phyloP scores from a whole-genome alignment of 495 filamentous ascomycete species.

The Neurospora intermedia region DNA sequence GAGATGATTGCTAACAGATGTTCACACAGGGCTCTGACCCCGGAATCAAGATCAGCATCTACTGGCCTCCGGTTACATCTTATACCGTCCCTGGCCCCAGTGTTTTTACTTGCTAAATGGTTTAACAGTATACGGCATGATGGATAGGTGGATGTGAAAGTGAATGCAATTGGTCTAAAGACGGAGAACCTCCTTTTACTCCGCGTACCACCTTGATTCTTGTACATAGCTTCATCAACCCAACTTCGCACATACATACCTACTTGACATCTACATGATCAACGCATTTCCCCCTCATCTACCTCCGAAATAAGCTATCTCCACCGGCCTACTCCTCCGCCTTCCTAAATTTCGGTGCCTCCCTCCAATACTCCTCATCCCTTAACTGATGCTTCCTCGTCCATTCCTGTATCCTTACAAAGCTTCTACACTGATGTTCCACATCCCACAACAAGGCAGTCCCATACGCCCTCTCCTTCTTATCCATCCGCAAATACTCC shows the following conservation, averaged over 20 bases:
- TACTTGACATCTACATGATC: background rate
- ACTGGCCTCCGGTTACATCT: conserved; percentile 28
- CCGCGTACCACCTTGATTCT: background rate
- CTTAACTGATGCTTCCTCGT: background rate
- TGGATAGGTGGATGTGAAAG: background rate
- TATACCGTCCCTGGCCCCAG: conserved; percentile 30
- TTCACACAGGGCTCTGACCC: conserved; percentile 23
- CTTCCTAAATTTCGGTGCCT: background rate
- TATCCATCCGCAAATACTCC: background rate
- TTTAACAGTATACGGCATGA: background rate
- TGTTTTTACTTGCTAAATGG: conserved; percentile 21
- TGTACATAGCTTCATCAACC: background rate
- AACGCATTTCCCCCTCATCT: background rate
- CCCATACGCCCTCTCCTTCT: background rate
- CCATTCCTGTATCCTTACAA: background rate
- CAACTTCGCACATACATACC: background rate
- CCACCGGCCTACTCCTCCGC: background rate
- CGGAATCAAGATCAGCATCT: conserved; percentile 38
- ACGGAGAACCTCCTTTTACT: background rate
- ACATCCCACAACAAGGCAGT: background rate
- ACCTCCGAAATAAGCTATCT: background rate
- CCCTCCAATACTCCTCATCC: background rate
- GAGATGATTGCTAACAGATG: background rate
- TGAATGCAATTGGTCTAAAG: background rate
- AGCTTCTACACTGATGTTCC: background rate